phyloP scores from a whole-genome alignment of 805 yeast genomes.

The Blastobotrys parvus region DNA sequence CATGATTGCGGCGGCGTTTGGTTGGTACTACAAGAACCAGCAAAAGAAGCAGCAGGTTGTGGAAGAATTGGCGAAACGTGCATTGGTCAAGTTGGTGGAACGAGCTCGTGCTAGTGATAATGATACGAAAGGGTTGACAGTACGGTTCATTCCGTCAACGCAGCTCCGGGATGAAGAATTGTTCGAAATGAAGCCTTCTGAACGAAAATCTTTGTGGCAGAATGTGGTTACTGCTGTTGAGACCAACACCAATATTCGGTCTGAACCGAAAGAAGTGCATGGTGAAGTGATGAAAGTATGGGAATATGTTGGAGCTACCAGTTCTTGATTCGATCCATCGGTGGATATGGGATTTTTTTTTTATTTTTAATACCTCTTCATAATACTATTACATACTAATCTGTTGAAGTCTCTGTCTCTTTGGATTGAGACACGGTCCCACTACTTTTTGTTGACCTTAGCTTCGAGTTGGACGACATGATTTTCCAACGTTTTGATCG shows the following conservation, averaged over 20 bases:
- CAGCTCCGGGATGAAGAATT: slow-evolving; percentile 13
- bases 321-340: too few species aligned
- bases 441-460: slow-evolving; percentile 7
- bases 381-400: too few species aligned
- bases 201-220: slow-evolving; percentile 38
- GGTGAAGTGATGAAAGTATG: slow-evolving; percentile 85
- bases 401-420: too few species aligned
- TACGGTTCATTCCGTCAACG: slow-evolving; percentile 12
- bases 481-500: slow-evolving; percentile 58
- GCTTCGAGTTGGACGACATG: slow-evolving; percentile 39
- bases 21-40: background rate
- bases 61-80: slow-evolving; percentile 2
- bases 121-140: slow-evolving; percentile 14
- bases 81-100: slow-evolving; percentile 5
- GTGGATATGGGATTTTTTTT: too few species aligned
- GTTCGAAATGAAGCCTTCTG: slow-evolving; percentile 3
- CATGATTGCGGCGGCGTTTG: slow-evolving; percentile 1
- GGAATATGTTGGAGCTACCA: slow-evolving; percentile 61
- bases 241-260: slow-evolving; percentile 54
- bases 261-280: slow-evolving; percentile 58
- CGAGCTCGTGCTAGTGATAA: slow-evolving; percentile 14
- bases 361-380: too few species aligned
- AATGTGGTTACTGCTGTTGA: slow-evolving; percentile 50
- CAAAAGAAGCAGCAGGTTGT: background rate
- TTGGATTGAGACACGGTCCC: background rate